phyloP scores from a whole-genome alignment of 192 early-diverging fungal species.

The Coemansia sp. region DNA sequence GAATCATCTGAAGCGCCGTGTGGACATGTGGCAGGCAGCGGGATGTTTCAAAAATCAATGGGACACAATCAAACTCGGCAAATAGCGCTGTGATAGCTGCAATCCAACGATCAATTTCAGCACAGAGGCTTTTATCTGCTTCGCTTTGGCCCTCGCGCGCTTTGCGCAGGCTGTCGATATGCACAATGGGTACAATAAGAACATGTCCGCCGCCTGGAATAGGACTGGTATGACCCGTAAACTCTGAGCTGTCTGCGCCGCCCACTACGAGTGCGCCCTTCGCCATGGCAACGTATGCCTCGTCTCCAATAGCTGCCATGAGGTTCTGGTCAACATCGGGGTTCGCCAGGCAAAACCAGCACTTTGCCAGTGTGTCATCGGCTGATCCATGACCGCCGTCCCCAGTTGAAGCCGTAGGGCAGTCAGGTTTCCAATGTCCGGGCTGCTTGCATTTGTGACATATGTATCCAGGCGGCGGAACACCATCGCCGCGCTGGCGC shows the following conservation, averaged over 20 bases:
- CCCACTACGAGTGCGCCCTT: conserved; percentile 77
- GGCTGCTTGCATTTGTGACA: conserved; percentile 56
- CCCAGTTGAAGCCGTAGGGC: conserved; percentile 29
- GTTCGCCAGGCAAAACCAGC: conserved; percentile 97
- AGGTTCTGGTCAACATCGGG: conserved; percentile 88
- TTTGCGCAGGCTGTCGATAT: conserved; percentile 46
- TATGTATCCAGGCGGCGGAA: conserved; percentile 49
- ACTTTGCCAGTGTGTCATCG: conserved; percentile 50
- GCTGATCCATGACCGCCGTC: conserved; percentile 4
- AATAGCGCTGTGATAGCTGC: conserved; percentile 41
- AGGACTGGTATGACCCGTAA: conserved; percentile 25
- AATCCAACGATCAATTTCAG: conserved; percentile 57
- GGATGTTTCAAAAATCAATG: conserved; percentile 77
- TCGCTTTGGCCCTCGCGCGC: conserved; percentile 37
- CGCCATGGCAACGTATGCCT: conserved; percentile 81
- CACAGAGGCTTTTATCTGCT: conserved; percentile 54
- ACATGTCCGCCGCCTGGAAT: conserved; percentile 83
- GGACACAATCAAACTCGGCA: conserved; percentile 59
- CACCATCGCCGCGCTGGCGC: conserved; percentile 20
- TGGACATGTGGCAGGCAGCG: conserved; percentile 49
- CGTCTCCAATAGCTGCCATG: conserved; percentile 77
- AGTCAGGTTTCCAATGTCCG: conserved; percentile 57
- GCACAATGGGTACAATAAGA: conserved; percentile 68
- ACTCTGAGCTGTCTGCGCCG: conserved; percentile 9
- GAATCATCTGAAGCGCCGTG: conserved; percentile 40